Evolutionary conservation across 2,329 filamentous ascomycete species (phyloP).

Genomic region (Davidsoniella australis): DNA sequence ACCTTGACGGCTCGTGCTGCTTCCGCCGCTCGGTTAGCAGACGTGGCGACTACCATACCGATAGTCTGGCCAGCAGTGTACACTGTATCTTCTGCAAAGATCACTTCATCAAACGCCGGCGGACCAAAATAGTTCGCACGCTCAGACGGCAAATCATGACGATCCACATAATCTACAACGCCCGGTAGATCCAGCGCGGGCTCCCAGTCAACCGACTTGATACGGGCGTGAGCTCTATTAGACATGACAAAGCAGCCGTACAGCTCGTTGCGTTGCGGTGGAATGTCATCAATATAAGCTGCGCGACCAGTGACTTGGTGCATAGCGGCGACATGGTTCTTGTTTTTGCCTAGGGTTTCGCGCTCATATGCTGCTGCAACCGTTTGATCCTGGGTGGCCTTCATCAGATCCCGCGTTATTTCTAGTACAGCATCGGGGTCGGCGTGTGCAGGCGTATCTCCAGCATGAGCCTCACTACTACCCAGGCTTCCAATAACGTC

Average conservation of each 20-base stretch:
- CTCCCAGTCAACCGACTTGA: conserved; percentile 58
- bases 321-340: conserved; percentile 73
- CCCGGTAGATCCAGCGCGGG: conserved; percentile 70
- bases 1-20: conserved; percentile 71
- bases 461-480: conserved; percentile 20
- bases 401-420: conserved; percentile 70
- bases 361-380: conserved; percentile 64
- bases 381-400: conserved; percentile 59
- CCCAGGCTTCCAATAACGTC: conserved; percentile 53
- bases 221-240: conserved; percentile 72
- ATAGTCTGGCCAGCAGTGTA: conserved; percentile 84
- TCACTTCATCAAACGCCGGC: conserved; percentile 64
- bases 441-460: conserved; percentile 18
- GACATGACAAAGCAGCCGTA: conserved; percentile 80
- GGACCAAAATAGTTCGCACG: conserved; percentile 85
- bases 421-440: conserved; percentile 67
- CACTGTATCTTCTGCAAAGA: conserved; percentile 84
- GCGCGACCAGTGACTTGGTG: conserved; percentile 91
- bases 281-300: conserved; percentile 93
- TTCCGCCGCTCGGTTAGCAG: conserved; percentile 59
- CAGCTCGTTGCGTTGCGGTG: conserved; percentile 69
- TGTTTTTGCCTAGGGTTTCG: conserved; percentile 69
- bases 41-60: conserved; percentile 69
- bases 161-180: conserved; percentile 70
- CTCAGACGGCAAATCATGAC: conserved; percentile 59